phyloP scores from a whole-genome alignment of 495 filamentous ascomycete genomes.

The Cercophora samala region DNA sequence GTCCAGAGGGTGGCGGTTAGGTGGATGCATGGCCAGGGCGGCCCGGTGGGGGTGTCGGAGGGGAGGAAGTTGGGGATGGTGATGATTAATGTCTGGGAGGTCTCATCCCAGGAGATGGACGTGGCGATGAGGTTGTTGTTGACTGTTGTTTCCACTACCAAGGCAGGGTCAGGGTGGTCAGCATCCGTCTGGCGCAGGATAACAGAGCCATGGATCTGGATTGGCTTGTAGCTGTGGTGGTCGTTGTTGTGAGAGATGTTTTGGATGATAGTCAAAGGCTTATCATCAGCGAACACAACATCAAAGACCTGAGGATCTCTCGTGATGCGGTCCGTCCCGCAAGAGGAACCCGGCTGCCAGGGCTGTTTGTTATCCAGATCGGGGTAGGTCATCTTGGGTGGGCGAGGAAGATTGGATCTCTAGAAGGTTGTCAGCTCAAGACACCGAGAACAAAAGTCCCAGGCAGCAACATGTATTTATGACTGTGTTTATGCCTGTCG shows the following conservation, averaged over 20 bases:
- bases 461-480: neutral
- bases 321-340: constrained; percentile 31
- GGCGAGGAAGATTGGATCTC: neutral
- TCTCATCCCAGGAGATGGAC: constrained; percentile 29
- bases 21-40: constrained; percentile 36
- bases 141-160: constrained; percentile 38
- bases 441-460: neutral
- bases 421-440: constrained; percentile 4
- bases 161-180: constrained; percentile 24
- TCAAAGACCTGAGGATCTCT: constrained; percentile 31
- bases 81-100: constrained; percentile 27
- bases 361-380: constrained; percentile 20
- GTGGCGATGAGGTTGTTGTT: constrained; percentile 38
- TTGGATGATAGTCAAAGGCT: constrained; percentile 33
- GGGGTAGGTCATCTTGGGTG: constrained; percentile 27
- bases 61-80: neutral
- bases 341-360: constrained; percentile 20
- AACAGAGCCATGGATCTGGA: constrained; percentile 40
- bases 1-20: constrained; percentile 44
- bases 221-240: constrained; percentile 18
- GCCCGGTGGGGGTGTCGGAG: constrained; percentile 17
- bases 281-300: constrained; percentile 31
- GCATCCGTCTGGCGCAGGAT: constrained; percentile 34
- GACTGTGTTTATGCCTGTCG: neutral
- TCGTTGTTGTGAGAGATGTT: constrained; percentile 16